Base-by-base conservation (phyloP, 2,329 filamentous ascomycete species). In the Myriosclerotinia duriaeana region DNA sequence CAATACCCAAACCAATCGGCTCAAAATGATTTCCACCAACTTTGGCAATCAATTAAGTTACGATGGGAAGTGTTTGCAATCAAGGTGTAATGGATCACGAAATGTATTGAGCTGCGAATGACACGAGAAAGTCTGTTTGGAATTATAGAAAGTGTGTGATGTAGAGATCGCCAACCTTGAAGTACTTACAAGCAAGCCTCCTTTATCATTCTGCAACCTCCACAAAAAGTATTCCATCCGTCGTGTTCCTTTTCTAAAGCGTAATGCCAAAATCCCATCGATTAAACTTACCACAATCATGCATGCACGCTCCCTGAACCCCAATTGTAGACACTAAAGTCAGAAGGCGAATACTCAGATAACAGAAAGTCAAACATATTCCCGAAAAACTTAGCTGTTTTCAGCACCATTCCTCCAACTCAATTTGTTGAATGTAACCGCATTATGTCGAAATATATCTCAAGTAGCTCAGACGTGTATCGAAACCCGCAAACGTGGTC, bases 151-250 rank as follows among this genome's bases (percentile, higher is more conserved):
- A 66, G 26, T 63, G 68, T 53, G 62, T 68, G 66, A 69, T 71
- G 67, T 69, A 70, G 70, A 70, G 68, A 74, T 73, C 64, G 72
- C 73, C 65, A 74, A 75, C 73, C 73, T 74, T 75, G 70, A 68
- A 67, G 71, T 74, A 75, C 73, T 74, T 74, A 74, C 74, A 75
- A 71, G 63, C 53, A 72, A 67, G 65, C 67, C 54, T 52, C 54
- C 20, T 42, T n/a, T 42, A 61, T 44, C 46, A 46, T 60, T 46
- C n/a, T 48, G 42, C 20, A 52, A 34, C 22, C 50, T 15, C 26
- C 40, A 11, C 40, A 34, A 42, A 22, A 14, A 64, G 52, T 53
- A 36, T 36, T 14, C 54, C 61, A 42, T 64, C 34, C 50, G 46
- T 50, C 22, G 3, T 50, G 36, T 50, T 61, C 48, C 40, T 53